Base-by-base conservation (phyloP, 202 grass and related monocot species). In the Elaeis oleifera region DNA sequence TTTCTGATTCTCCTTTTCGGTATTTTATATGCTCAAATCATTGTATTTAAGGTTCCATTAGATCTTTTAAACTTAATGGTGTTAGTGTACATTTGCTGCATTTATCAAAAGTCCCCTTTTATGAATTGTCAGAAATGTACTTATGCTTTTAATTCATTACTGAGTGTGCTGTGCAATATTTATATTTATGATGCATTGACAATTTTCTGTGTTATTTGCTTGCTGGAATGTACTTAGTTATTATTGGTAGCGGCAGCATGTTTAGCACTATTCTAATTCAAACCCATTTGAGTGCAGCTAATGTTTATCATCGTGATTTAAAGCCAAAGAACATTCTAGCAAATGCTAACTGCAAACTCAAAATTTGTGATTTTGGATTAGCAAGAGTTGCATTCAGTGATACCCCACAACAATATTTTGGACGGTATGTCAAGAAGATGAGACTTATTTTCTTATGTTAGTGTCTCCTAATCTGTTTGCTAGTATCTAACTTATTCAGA, bases 251-350 rank as follows among this genome's bases (percentile, higher is more conserved):
- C 56, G 60, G 60, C 24, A 22, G 24, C 27, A 58, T 27, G 11
- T 11, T 51, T 17, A 16, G 28, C 11, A 65, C 28, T 68, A 58
- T 69, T 48, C 77, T 87, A 39, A 84, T 71, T 16, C 76, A 54
- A 23, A 16, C 53, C 50, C 15, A 77, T 82, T 51, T 76, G 61
- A 60, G 29, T 75, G 79, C 87, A 96, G 92, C 94, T 69, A 99
- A 92, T n/a, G 94, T 99, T 67, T 99, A 89, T 85, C 94, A 99
- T 58, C 82, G 94, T 63, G 94, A 99, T 63, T 68, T 99, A 66
- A 99, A 99, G 71, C 94, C 94, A 17, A 99, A 99, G 77, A 99
- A 99, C 70, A 99, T 99, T 75, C 75, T 99, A 81, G 94, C 94
- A 64, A 99, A 99, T 67, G 84, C 94, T 5, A 99, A 99, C 65